Evolutionary conservation across 306 rosid genomes (phyloP).

Genomic region (Ceratonia siliqua): DNA sequence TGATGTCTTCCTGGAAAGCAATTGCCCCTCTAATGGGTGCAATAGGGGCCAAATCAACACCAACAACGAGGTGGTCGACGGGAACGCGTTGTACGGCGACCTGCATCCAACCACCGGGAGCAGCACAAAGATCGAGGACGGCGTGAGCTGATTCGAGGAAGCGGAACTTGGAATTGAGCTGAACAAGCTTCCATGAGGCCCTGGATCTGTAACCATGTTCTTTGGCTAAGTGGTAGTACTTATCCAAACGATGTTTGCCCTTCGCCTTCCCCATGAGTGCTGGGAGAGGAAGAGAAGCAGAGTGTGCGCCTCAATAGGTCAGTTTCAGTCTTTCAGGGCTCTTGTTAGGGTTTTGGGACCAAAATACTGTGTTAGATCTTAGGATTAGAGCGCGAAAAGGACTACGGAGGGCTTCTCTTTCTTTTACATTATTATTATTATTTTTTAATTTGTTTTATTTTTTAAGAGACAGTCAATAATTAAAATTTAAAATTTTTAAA

Average conservation of each 20-base stretch:
- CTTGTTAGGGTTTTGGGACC: not conserved
- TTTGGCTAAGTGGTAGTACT: slow-evolving; percentile 83
- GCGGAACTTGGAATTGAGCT: slow-evolving; percentile 66
- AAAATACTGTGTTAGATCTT: no score
- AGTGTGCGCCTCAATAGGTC: not conserved
- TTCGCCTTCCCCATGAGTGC: slow-evolving; percentile 82
- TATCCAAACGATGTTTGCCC: slow-evolving; percentile 95
- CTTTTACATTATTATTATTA: no score
- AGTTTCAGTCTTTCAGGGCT: no score
- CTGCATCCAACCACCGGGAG: slow-evolving; percentile 99
- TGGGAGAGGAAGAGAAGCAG: not conserved
- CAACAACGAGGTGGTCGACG: slow-evolving; percentile 69
- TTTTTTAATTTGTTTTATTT: no score
- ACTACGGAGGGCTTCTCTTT: no score
- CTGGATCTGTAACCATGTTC: slow-evolving; percentile 94
- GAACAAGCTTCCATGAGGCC: slow-evolving; percentile 91
- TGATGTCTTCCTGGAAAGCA: slow-evolving; percentile 82
- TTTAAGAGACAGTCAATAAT: no score
- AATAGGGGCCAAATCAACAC: slow-evolving; percentile 82
- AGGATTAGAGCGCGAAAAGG: no score
- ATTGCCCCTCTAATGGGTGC: slow-evolving; percentile 73
- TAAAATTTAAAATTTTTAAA: no score
- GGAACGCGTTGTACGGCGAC: slow-evolving; percentile 87
- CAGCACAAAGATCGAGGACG: slow-evolving; percentile 98
- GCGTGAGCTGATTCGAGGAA: slow-evolving; percentile 77